Evolutionary conservation across 2,329 filamentous ascomycete species (phyloP), one percentile per base, ranked within the genome.

Genomic region (Penicillium concentricum): DNA sequence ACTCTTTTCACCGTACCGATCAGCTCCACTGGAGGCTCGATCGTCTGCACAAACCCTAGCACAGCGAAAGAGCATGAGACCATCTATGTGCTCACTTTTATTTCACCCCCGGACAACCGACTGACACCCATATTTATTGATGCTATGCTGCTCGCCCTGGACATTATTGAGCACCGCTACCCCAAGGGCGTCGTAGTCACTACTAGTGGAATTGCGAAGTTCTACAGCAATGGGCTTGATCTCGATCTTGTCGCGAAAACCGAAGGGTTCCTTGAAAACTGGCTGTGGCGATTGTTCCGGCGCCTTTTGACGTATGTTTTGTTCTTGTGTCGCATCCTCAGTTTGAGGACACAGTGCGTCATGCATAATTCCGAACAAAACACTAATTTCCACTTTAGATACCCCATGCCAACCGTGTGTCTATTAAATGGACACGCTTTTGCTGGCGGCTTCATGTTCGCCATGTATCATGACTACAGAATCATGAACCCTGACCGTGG

Each of bases 161-260:
- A 94, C 75, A 85, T 90, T 22, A 76, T 94, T 67, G 87, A 92
- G 72, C 82, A 86, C 57, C 81, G 81, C 52, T 81, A 88, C 66
- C 79, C 83, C 0, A 82, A 83, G n/a, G 90, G 90, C 51, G 89
- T 92, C 6, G 80, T 94, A 15, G 78, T 92, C 57, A 93, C 90
- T 5, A 93, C 90, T 0, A 89, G 86, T 41, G 84, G 81, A 46
- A 88, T 92, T 57, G 72, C 79, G 50, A 94, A 94, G 70, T 93
- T 93, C 79, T 94, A 89, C 78, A 87, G 83, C 72, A 93, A 93
- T 75, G 90, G 90, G 0, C 81, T 94, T n/a, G 89, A 94, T 72
- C 82, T 92, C 15, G 80, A 85, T 38, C 83, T 89, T 69, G 87
- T 86, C n/a, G 68, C 80, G 34, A 73, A 75, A 30, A 84, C 83